phyloP scores from a whole-genome alignment of 2,329 filamentous ascomycete species.

The Geosmithia morbida region DNA sequence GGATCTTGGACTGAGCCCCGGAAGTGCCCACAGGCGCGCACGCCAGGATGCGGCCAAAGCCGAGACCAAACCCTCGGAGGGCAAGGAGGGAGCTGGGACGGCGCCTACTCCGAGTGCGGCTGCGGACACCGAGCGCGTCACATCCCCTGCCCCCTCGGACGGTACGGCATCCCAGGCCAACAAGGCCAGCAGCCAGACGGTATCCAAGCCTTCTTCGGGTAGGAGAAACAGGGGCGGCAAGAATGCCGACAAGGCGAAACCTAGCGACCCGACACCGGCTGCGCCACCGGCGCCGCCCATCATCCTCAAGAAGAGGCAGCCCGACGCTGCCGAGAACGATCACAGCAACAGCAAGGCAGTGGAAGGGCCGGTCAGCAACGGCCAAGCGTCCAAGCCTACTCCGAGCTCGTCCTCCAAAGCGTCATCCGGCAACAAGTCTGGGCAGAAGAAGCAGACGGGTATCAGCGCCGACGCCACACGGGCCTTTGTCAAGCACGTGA shows the following conservation, averaged over 20 bases:
- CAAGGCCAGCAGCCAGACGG: not conserved
- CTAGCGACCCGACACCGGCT: constrained; percentile 13
- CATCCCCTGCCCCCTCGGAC: constrained; percentile 7
- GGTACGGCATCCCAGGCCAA: not conserved
- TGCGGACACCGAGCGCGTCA: constrained; percentile 7
- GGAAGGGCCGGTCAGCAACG: not conserved
- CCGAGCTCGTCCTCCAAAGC: constrained; percentile 20
- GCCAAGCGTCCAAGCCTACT: constrained; percentile 4
- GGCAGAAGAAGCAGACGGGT: constrained; percentile 16
- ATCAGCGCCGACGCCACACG: constrained; percentile 37
- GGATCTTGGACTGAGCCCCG: constrained; percentile 49
- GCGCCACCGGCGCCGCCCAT: constrained; percentile 17
- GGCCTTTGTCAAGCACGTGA: constrained; percentile 70
- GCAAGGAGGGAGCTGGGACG: constrained; percentile 3
- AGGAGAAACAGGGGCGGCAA: constrained; percentile 21
- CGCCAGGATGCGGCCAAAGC: constrained; percentile 44
- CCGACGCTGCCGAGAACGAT: constrained; percentile 7
- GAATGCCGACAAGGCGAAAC: constrained; percentile 23
- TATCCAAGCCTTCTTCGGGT: constrained; percentile 3
- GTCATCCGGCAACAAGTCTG: constrained; percentile 8
- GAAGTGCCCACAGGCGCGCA: constrained; percentile 45
- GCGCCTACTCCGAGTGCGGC: constrained; percentile 2
- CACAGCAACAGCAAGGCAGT: constrained; percentile 1
- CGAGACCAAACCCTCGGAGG: constrained; percentile 17
- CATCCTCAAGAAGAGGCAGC: constrained; percentile 25